These are phyloP conservation scores for Fusarium secorum DNA, from an alignment of 2,329 filamentous ascomycete genomes.

Conservation along the genomic window DNA sequence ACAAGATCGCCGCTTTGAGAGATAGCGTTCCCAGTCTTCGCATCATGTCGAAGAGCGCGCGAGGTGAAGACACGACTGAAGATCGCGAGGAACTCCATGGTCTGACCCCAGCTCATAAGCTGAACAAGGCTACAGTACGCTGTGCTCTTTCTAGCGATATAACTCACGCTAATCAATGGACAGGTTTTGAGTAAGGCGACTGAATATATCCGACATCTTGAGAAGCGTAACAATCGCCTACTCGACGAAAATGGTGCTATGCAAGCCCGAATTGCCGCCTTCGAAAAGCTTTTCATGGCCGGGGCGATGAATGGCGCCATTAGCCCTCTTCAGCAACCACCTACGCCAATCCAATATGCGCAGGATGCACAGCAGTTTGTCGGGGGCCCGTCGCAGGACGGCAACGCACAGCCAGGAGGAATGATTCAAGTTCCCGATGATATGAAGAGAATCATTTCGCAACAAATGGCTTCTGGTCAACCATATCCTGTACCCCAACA, in stretches of 20 bases:
- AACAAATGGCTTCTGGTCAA: conserved; percentile 62
- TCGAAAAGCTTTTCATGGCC: conserved; percentile 80
- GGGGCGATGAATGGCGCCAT: conserved; percentile 73
- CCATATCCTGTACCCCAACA: conserved; percentile 61
- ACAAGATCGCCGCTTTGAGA: conserved; percentile 91
- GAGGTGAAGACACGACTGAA: conserved; percentile 72
- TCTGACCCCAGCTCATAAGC: conserved; percentile 85
- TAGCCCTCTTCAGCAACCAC: conserved; percentile 62
- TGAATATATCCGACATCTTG: conserved; percentile 92
- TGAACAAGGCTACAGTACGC: conserved; percentile 91
- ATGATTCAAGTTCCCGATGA: conserved; percentile 73
- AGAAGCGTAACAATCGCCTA: conserved; percentile 86
- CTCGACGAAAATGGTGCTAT: conserved; percentile 82
- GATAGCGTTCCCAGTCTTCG: conserved; percentile 92
- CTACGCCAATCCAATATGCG: conserved; percentile 61
- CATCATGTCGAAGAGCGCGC: conserved; percentile 78
- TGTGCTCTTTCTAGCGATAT: neutral
- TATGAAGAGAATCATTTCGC: conserved; percentile 69
- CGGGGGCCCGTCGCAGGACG: conserved; percentile 48
- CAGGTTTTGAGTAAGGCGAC: conserved; percentile 92
- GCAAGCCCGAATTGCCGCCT: conserved; percentile 78
- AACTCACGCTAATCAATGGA: conserved; percentile 4
- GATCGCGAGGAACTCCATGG: conserved; percentile 80
- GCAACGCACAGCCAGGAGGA: conserved; percentile 56
- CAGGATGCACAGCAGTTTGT: conserved; percentile 56